Percentiles rank a stretch among this genome's conserved stretches.
These are phyloP conservation scores for Dianthus caryophyllus DNA, from an alignment of 148 eudicot genomes.

Conservation along the genomic window DNA sequence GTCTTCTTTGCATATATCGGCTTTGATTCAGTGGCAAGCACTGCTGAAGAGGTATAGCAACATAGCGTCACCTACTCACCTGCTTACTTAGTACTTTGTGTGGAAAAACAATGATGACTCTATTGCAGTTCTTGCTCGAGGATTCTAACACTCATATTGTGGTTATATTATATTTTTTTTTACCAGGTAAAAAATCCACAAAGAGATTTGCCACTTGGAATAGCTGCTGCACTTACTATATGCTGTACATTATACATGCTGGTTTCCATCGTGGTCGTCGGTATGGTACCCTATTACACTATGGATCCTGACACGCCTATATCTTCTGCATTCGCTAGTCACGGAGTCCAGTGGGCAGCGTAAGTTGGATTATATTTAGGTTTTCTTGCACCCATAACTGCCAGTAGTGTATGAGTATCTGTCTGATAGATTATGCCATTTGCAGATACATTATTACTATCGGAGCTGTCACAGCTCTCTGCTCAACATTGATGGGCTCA, in stretches of 20 bases:
- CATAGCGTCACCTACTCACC: neutral
- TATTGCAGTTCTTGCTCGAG: neutral
- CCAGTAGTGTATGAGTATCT: neutral
- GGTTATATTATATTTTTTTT: neutral
- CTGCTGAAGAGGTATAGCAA: slow-evolving; percentile 52
- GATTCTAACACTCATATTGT: neutral
- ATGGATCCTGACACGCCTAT: slow-evolving; percentile 70
- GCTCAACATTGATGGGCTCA: slow-evolving; percentile 59
- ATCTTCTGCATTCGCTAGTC: slow-evolving; percentile 61
- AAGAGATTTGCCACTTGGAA: slow-evolving; percentile 61
- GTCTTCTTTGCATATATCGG: slow-evolving; percentile 63
- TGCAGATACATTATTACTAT: slow-evolving; percentile 51
- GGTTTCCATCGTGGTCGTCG: slow-evolving; percentile 58
- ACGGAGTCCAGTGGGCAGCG: slow-evolving; percentile 70
- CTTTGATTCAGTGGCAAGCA: slow-evolving; percentile 59
- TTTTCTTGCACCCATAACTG: neutral
- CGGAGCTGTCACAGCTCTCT: slow-evolving; percentile 65
- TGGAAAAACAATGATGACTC: neutral
- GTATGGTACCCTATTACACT: slow-evolving; percentile 56
- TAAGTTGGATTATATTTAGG: slow-evolving; percentile 29
- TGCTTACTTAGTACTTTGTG: neutral
- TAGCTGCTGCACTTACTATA: slow-evolving; percentile 47
- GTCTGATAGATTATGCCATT: neutral
- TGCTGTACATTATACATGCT: slow-evolving; percentile 65
- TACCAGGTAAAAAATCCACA: slow-evolving; percentile 68